Conservation (phyloP, 768 basidiomycete genomes). For the Grammothele lineata region DNA sequence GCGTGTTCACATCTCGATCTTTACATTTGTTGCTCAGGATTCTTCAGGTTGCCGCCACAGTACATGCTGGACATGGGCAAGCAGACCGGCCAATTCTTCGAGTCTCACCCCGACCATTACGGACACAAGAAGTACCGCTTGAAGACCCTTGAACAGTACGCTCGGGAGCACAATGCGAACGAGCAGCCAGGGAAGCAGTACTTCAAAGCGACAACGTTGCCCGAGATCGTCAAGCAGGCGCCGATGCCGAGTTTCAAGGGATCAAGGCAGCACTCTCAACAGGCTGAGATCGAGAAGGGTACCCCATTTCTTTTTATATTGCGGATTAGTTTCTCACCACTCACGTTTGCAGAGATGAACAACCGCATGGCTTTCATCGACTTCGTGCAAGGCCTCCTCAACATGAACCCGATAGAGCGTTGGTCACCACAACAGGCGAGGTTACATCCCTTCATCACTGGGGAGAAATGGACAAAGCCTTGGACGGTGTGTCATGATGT, state of each 20-base stretch:
- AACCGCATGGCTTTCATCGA: conserved; percentile 95
- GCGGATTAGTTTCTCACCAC: too few species aligned
- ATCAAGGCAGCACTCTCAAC: conserved; percentile 49
- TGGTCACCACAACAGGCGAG: conserved; percentile 98
- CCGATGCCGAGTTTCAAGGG: conserved; percentile 87
- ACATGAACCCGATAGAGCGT: conserved; percentile 90
- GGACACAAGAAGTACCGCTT: conserved; percentile 83
- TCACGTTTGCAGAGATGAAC: conserved; percentile 68
- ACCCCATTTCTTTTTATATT: too few species aligned
- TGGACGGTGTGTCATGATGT: conserved; percentile 70
- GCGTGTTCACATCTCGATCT: conserved; percentile 27
- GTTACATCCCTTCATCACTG: conserved; percentile 96
- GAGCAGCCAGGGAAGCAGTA: conserved; percentile 99
- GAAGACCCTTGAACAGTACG: conserved; percentile 93
- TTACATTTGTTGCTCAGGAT: background rate
- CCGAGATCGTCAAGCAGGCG: conserved; percentile 94
- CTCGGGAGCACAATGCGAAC: conserved; percentile 88
- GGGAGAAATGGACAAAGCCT: conserved; percentile 89
- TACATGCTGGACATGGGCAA: conserved; percentile 97
- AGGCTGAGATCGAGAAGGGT: conserved; percentile 91
- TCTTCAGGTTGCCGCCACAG: conserved; percentile 72
- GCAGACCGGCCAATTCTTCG: conserved; percentile 92
- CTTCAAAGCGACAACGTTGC: conserved; percentile 90
- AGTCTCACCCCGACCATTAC: conserved; percentile 65
- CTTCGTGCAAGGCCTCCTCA: conserved; percentile 91